A percentile compares a stretch with the other conserved stretches of the same genome.
These are phyloP conservation scores for Endoconidiophora polonica DNA, from an alignment of 2,329 filamentous ascomycete species.

Conservation along the genomic window DNA sequence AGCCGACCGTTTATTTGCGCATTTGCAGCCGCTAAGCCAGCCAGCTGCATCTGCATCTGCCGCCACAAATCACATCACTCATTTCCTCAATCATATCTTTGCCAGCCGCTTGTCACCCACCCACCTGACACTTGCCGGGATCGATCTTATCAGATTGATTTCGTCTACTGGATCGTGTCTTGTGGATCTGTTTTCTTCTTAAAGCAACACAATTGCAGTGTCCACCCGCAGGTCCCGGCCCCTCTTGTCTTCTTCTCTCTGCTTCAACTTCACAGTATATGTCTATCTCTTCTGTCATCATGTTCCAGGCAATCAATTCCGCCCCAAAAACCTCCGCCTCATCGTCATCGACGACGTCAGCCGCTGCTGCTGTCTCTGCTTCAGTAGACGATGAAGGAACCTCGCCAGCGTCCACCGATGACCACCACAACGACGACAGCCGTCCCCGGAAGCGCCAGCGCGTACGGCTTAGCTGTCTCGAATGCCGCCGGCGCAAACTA, in stretches of 20 bases:
- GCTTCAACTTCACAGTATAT: not conserved
- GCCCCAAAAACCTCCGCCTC: not conserved
- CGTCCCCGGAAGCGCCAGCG: conserved; percentile 40
- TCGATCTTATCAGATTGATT: no score
- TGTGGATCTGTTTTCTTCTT: no score
- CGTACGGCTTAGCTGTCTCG: conserved; percentile 41
- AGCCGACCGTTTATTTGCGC: no score
- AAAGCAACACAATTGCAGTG: no score
- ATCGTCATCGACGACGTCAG: not conserved
- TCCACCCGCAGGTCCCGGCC: no score
- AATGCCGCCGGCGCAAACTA: conserved; percentile 43
- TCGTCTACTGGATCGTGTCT: no score
- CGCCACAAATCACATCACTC: no score
- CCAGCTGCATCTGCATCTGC: not conserved
- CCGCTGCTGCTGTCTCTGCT: not conserved
- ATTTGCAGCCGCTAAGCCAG: no score
- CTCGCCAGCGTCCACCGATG: conserved; percentile 9
- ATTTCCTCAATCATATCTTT: no score
- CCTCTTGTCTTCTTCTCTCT: not conserved
- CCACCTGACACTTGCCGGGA: no score
- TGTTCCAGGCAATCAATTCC: not conserved
- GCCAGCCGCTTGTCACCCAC: no score
- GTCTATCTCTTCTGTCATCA: not conserved
- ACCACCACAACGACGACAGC: conserved; percentile 12
- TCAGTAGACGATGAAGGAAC: not conserved